Percentiles rank a stretch among this genome's conserved stretches.
Conservation (phyloP, 2,329 filamentous ascomycete genomes). For the Ophiostoma tasmaniense region DNA sequence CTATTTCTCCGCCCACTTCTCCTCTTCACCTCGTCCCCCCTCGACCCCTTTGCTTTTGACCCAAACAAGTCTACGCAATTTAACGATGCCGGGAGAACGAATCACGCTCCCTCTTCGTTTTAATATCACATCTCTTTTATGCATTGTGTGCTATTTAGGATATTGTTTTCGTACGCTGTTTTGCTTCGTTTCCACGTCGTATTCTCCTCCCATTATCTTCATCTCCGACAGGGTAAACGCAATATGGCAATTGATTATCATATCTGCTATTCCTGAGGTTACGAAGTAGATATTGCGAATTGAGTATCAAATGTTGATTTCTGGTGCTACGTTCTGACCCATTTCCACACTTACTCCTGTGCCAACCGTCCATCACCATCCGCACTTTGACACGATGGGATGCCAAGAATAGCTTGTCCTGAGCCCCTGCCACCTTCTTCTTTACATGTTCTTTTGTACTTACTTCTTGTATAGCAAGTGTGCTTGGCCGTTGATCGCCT, state of each 20-base stretch:
- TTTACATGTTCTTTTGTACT: background rate
- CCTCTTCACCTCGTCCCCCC: no score
- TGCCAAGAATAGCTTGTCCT: conserved; percentile 3
- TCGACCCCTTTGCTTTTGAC: background rate
- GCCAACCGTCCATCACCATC: background rate
- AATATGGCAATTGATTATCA: background rate
- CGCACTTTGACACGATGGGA: background rate
- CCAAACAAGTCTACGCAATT: background rate
- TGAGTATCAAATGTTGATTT: background rate
- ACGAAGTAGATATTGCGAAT: background rate
- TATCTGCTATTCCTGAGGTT: background rate
- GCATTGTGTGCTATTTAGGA: background rate
- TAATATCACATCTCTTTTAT: background rate
- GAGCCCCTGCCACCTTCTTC: background rate
- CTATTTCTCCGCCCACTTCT: background rate
- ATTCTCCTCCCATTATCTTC: background rate
- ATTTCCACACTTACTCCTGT: background rate
- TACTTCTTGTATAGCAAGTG: background rate
- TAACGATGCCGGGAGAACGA: background rate
- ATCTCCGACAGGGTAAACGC: background rate
- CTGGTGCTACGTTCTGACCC: background rate
- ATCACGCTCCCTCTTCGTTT: background rate
- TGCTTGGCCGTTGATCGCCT: background rate
- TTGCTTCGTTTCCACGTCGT: background rate
- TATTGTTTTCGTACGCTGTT: background rate